A percentile compares a stretch with the other conserved stretches of the same genome.
These are phyloP conservation scores for Gracilaria domingensis DNA, from an alignment of 23 red algal species.

Conservation along the genomic window DNA sequence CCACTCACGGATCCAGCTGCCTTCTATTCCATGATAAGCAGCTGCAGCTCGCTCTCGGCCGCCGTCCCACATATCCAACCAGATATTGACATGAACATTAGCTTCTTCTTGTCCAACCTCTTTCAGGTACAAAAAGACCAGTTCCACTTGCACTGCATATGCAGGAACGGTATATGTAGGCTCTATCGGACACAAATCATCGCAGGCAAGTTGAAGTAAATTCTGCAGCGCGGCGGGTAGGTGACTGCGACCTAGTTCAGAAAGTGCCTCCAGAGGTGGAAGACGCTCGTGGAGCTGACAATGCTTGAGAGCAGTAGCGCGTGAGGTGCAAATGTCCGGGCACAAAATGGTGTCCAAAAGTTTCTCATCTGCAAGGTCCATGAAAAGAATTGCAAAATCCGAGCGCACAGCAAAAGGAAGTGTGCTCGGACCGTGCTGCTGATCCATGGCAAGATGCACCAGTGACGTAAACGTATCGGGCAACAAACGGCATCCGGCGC, in stretches of 20 bases:
- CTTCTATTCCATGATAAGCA: too few species aligned
- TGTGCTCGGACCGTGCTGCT: neutral
- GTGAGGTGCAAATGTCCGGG: neutral
- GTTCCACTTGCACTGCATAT: too few species aligned
- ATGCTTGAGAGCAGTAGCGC: neutral
- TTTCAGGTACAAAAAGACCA: too few species aligned
- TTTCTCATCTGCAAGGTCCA: neutral
- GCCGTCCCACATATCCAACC: too few species aligned
- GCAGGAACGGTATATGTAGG: too few species aligned
- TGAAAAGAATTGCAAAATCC: neutral
- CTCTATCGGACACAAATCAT: too few species aligned
- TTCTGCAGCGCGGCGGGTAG: neutral
- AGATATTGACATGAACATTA: too few species aligned
- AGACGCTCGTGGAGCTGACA: neutral
- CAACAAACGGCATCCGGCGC: neutral
- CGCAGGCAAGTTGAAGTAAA: neutral
- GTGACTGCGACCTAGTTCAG: neutral
- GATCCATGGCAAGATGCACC: neutral
- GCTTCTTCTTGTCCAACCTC: too few species aligned
- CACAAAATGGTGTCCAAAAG: neutral
- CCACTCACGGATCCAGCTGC: too few species aligned
- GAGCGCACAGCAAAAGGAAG: neutral
- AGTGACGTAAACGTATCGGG: neutral
- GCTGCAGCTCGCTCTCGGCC: too few species aligned
- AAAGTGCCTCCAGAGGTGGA: neutral